Evolutionary conservation across 2,329 filamentous ascomycete genomes (phyloP).

Genomic region (Iodosphaeria phyllophila): DNA sequence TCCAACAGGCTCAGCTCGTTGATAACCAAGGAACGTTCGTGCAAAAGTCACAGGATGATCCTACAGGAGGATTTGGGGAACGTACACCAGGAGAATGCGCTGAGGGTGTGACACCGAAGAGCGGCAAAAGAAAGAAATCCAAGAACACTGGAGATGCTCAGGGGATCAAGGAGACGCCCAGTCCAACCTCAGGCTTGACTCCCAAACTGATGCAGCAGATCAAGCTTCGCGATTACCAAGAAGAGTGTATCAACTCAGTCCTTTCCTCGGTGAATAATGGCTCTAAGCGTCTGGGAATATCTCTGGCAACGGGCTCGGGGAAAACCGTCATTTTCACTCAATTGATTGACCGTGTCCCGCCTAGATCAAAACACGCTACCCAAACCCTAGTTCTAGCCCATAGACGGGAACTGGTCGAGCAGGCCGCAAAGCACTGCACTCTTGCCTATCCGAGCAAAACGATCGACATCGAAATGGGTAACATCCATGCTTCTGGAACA

Average conservation of each 20-base stretch:
- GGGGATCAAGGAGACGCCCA: too few relatives aligned
- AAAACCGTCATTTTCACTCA: conserved; percentile 97
- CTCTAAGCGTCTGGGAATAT: conserved; percentile 65
- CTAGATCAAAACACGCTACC: conserved; percentile 34
- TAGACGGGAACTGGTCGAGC: conserved; percentile 81
- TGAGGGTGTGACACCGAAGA: too few relatives aligned
- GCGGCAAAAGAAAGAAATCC: too few relatives aligned
- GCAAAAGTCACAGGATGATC: too few relatives aligned
- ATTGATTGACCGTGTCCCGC: conserved; percentile 59
- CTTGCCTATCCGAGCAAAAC: conserved; percentile 61
- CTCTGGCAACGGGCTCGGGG: conserved; percentile 70
- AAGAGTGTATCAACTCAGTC: conserved; percentile 78
- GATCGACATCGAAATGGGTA: conserved; percentile 87
- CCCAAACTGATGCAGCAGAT: too few relatives aligned
- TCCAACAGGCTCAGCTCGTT: too few relatives aligned
- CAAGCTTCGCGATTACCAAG: conserved; percentile 65
- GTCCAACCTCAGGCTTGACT: too few relatives aligned
- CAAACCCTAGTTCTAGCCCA: conserved; percentile 87
- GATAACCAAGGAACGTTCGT: too few relatives aligned
- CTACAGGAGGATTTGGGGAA: too few relatives aligned
- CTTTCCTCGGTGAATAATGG: conserved; percentile 49
- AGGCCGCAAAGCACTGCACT: conserved; percentile 72
- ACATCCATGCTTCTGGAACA: conserved; percentile 50
- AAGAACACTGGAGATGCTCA: too few relatives aligned
- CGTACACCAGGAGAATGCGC: too few relatives aligned